These are phyloP conservation scores for Eucalyptus fibrosa DNA, from an alignment of 345 rosid species.

Conservation along the genomic window DNA sequence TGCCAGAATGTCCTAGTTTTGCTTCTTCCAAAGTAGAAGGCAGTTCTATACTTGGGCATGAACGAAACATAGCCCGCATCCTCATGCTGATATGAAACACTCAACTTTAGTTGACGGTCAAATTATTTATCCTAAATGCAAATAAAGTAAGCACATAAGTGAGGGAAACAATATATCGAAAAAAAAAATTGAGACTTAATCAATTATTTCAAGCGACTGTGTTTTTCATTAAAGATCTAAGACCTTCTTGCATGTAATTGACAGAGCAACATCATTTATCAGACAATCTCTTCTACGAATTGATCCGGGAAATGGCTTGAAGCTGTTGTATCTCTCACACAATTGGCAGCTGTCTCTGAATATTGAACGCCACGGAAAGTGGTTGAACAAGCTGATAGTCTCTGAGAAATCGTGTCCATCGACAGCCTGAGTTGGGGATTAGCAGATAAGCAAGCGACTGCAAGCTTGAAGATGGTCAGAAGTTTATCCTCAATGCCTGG, in stretches of 20 bases:
- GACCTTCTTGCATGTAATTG: not conserved
- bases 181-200: not conserved
- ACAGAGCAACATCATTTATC: not conserved
- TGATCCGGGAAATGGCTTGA: not conserved
- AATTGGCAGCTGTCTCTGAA: not conserved
- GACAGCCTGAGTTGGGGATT: conserved; percentile 19
- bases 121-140: not conserved
- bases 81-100: not conserved
- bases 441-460: conserved; percentile 2
- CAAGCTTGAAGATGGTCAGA: not conserved
- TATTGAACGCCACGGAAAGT: not conserved
- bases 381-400: not conserved
- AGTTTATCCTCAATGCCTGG: conserved; percentile 2
- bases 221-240: not conserved
- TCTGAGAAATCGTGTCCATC: conserved; percentile 10
- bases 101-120: not conserved
- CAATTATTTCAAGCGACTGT: not conserved
- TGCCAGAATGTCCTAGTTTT: not conserved
- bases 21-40: too few relatives aligned
- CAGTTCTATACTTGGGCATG: not conserved
- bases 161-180: not conserved
- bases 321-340: not conserved
- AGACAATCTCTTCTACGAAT: not conserved
- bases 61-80: not conserved
- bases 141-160: not conserved